These are phyloP conservation scores for Lactifluus volemus DNA, from an alignment of 768 basidiomycete genomes.

Conservation along the genomic window DNA sequence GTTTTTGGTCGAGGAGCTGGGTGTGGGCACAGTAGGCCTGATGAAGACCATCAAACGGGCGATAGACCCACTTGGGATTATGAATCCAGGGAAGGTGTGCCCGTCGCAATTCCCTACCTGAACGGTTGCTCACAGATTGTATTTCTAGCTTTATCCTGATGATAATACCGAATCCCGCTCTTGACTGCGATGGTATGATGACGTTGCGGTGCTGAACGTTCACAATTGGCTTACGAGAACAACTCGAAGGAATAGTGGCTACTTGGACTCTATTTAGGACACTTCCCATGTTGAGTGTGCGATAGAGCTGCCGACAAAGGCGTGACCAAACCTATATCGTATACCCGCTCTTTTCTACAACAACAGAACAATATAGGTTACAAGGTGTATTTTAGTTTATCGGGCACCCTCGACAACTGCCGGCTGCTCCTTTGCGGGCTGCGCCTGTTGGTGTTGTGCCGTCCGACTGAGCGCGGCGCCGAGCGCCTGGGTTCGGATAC, in stretches of 20 bases:
- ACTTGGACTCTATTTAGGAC: no score
- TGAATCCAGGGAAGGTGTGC: conserved; percentile 81
- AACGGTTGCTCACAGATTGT: background rate
- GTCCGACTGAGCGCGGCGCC: conserved; percentile 61
- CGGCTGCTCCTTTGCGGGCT: conserved; percentile 17
- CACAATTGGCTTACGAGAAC: background rate
- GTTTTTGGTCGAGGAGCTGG: conserved; percentile 76
- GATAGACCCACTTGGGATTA: conserved; percentile 64
- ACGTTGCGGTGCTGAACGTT: background rate
- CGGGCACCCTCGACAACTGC: conserved; percentile 22
- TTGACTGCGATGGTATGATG: background rate
- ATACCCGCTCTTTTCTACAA: background rate
- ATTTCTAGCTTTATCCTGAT: conserved; percentile 9
- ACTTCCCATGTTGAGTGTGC: background rate
- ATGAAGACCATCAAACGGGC: conserved; percentile 77
- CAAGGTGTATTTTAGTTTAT: conserved; percentile 4
- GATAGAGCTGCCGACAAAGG: background rate
- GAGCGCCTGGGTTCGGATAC: conserved; percentile 84
- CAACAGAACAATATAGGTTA: background rate
- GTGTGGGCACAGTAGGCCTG: conserved; percentile 68
- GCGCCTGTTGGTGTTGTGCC: conserved; percentile 12
- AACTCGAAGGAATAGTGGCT: background rate
- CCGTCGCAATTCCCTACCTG: background rate
- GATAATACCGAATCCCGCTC: background rate
- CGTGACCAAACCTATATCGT: background rate